phyloP scores from a whole-genome alignment of 1,139 yeast genomes.

The Yamadazyma siamensis region DNA sequence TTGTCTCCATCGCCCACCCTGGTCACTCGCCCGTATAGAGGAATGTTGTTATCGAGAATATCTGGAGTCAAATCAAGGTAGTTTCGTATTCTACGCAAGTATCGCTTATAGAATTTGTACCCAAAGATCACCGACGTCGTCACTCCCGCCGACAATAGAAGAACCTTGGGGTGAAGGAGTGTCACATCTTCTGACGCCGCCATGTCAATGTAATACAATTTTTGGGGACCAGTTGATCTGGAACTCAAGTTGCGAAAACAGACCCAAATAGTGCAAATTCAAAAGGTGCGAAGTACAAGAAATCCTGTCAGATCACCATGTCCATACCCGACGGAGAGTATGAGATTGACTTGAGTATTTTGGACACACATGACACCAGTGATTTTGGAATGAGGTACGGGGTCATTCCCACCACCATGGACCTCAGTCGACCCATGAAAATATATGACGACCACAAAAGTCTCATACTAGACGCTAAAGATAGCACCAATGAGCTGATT shows the following conservation, averaged over 20 bases:
- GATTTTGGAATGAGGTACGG: slow-evolving; percentile 41
- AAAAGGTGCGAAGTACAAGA: background rate
- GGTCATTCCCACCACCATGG: slow-evolving; percentile 43
- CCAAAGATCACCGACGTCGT: slow-evolving; percentile 30
- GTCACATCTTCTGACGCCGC: slow-evolving; percentile 20
- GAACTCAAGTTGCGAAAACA: background rate
- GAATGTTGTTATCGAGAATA: slow-evolving; percentile 29
- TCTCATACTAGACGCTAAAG: slow-evolving; percentile 31
- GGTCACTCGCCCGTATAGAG: slow-evolving; percentile 76
- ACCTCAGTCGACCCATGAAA: slow-evolving; percentile 30
- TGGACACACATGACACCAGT: slow-evolving; percentile 13
- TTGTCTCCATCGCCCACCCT: slow-evolving; percentile 97
- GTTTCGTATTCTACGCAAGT: slow-evolving; percentile 30
- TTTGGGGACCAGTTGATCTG: too few species aligned
- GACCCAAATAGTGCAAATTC: background rate
- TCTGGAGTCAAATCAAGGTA: slow-evolving; percentile 39
- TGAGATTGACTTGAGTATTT: slow-evolving; percentile 36
- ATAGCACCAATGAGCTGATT: slow-evolving; percentile 21
- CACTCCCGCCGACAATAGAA: slow-evolving; percentile 37
- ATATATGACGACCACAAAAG: slow-evolving; percentile 35
- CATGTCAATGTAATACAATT: too few species aligned
- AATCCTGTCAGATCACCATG: slow-evolving; percentile 6
- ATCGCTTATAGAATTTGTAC: slow-evolving; percentile 31
- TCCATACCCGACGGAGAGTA: slow-evolving; percentile 44
- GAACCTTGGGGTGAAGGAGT: slow-evolving; percentile 38